Evolutionary conservation across 208 protist genomes (phyloP).

Genomic region (Leishmania tropica): DNA sequence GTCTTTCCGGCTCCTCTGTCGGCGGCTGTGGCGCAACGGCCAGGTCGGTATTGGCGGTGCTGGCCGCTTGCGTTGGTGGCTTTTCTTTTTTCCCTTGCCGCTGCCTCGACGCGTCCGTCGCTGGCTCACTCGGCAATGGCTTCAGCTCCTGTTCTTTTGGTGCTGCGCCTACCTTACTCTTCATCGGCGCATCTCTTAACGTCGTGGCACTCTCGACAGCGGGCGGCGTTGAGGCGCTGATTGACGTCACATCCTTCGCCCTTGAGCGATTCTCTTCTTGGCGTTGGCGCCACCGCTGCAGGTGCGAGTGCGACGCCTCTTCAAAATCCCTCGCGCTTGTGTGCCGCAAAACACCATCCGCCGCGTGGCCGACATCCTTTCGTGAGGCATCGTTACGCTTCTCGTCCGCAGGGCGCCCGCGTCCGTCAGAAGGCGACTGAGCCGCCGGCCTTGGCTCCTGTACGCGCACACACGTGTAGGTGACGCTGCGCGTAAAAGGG

Average conservation of each 20-base stretch:
- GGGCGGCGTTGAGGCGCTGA: not conserved
- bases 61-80: not conserved
- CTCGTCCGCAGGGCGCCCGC: too few relatives aligned
- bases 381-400: not conserved
- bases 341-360: not conserved
- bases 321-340: not conserved
- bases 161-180: not conserved
- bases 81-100: not conserved
- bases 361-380: not conserved
- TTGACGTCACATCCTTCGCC: not conserved
- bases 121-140: not conserved
- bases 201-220: not conserved
- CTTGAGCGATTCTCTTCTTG: constrained; percentile 10
- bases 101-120: not conserved
- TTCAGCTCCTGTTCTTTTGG: constrained; percentile 1
- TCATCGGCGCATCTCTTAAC: not conserved
- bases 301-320: constrained; percentile 16
- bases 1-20: not conserved
- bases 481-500: not conserved
- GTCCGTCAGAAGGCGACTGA: not conserved
- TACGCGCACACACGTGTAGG: not conserved
- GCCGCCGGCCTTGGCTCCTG: not conserved
- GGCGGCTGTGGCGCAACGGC: not conserved
- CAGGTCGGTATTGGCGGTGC: not conserved
- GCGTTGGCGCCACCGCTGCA: constrained; percentile 25